phyloP scores from a whole-genome alignment of 768 basidiomycete species.

The Suillus americanus region DNA sequence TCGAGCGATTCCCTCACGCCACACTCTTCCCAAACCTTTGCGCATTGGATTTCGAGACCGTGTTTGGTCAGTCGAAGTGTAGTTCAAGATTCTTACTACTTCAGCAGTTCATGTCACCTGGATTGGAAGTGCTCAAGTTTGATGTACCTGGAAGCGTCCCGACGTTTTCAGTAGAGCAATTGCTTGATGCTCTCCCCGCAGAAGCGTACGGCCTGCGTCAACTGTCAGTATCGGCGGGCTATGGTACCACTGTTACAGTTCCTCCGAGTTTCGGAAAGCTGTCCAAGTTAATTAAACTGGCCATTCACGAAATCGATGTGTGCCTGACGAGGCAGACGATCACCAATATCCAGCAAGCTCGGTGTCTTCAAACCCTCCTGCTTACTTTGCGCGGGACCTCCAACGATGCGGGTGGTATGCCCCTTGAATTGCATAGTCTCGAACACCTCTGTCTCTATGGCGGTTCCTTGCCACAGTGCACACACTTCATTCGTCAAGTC shows the following conservation, averaged over 20 bases:
- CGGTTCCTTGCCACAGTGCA: neutral
- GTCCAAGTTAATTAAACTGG: neutral
- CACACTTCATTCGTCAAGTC: neutral
- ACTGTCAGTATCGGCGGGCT: neutral
- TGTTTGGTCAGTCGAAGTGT: no score
- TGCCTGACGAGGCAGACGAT: neutral
- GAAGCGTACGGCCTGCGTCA: neutral
- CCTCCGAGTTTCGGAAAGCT: neutral
- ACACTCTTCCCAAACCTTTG: neutral
- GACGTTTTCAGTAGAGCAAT: neutral
- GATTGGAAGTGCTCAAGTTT: neutral
- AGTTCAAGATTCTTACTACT: neutral
- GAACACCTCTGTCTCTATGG: neutral
- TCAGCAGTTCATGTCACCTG: neutral
- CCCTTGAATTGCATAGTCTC: neutral
- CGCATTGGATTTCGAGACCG: neutral
- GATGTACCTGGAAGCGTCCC: neutral
- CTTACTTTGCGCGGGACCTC: neutral
- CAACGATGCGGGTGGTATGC: no score
- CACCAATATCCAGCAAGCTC: neutral
- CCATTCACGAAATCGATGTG: neutral
- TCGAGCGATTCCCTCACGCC: neutral
- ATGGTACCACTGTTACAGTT: neutral
- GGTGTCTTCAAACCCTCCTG: neutral
- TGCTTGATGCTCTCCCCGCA: neutral